phyloP scores from a whole-genome alignment of 345 rosid species.

The Bruguiera sexangula region DNA sequence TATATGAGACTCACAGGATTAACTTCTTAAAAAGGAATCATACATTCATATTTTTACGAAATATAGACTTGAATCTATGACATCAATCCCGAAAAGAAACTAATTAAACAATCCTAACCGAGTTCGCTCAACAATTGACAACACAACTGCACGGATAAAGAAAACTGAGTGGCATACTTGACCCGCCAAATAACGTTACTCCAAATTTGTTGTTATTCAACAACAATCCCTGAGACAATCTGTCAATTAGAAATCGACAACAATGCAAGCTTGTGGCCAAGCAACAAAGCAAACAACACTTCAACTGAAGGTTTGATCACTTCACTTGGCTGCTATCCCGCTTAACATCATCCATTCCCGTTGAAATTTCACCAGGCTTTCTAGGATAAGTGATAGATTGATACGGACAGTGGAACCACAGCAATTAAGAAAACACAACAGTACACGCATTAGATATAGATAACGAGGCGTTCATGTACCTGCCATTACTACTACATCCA shows the following conservation, averaged over 20 bases:
- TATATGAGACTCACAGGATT: too few species aligned
- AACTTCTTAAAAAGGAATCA: too few species aligned
- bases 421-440: conserved; percentile 5
- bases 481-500: conserved; percentile 3
- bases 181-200: background rate
- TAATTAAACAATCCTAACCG: background rate
- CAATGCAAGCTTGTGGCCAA: background rate
- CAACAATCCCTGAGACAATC: background rate
- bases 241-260: background rate
- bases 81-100: too few species aligned
- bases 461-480: conserved; percentile 6
- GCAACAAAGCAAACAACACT: conserved; percentile 4
- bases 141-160: background rate
- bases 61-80: too few species aligned
- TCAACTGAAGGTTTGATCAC: conserved; percentile 10
- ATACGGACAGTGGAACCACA: background rate
- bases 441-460: background rate
- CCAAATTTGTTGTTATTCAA: background rate
- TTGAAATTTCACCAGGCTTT: conserved; percentile 11
- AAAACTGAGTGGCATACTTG: background rate
- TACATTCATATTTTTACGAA: too few species aligned
- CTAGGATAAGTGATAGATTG: background rate
- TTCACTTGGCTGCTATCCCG: background rate
- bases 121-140: background rate
- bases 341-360: background rate